Percentiles rank a stretch among this genome's conserved stretches.
phyloP scores from a whole-genome alignment of 2,329 filamentous ascomycete species.

The Colletotrichum tropicicola region DNA sequence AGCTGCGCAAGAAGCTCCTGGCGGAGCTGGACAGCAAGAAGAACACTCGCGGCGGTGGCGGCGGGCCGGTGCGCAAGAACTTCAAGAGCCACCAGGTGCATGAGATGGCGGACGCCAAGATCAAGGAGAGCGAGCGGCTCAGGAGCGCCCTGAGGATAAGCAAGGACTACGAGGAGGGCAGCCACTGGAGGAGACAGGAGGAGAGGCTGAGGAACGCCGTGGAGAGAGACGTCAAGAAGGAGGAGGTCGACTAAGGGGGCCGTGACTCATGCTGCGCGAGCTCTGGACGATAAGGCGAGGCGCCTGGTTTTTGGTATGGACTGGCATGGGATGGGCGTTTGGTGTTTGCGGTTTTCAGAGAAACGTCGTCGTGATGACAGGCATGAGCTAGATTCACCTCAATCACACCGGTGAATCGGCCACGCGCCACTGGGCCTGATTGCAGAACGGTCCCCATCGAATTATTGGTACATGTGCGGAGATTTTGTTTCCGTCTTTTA shows the following conservation, averaged over 20 bases:
- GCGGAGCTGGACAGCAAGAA: constrained; percentile 50
- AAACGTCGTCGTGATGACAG: not conserved
- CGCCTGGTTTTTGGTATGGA: not conserved
- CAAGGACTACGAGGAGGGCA: constrained; percentile 85
- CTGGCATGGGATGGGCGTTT: constrained; percentile 8
- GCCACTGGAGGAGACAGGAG: constrained; percentile 86
- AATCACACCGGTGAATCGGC: too few relatives aligned
- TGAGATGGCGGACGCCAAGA: constrained; percentile 95
- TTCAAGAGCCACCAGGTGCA: constrained; percentile 96
- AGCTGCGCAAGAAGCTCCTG: constrained; percentile 50
- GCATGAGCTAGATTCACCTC: too few relatives aligned
- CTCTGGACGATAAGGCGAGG: not conserved
- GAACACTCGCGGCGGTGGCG: constrained; percentile 29
- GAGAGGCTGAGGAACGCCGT: constrained; percentile 64
- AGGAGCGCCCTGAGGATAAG: constrained; percentile 87
- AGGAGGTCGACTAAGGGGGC: constrained; percentile 24
- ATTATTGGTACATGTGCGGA: constrained; percentile 14
- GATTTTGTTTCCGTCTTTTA: constrained; percentile 14
- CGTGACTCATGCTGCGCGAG: not conserved
- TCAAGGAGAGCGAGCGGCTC: constrained; percentile 91
- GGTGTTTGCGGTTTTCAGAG: not conserved
- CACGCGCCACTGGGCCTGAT: not conserved
- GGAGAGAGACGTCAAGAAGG: constrained; percentile 46
- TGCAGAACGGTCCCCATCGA: not conserved
- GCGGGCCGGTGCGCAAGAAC: constrained; percentile 56